Conservation (phyloP, 2,329 filamentous ascomycete genomes). For the Monilinia vaccinii-corymbosi region DNA sequence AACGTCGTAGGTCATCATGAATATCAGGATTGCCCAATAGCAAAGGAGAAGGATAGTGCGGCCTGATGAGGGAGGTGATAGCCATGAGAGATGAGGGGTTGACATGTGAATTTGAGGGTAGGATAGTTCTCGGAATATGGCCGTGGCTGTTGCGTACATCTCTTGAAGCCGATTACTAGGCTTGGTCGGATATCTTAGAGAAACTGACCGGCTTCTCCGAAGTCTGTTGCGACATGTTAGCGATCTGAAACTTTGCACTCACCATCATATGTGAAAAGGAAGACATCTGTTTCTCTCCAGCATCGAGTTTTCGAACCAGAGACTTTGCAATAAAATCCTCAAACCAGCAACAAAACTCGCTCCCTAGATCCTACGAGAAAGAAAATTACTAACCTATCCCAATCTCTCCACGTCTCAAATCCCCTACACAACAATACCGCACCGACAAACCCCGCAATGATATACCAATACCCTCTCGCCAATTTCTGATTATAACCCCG, state of each 20-base stretch:
- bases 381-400: constrained; percentile 16
- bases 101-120: constrained; percentile 47
- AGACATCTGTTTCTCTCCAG: neutral
- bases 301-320: neutral
- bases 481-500: constrained; percentile 40
- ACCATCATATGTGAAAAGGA: neutral
- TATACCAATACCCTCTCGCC: constrained; percentile 51
- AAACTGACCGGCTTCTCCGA: constrained; percentile 31
- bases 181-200: constrained; percentile 41
- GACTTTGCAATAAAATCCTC: neutral
- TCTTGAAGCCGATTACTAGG: constrained; percentile 40
- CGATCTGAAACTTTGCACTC: neutral
- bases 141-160: constrained; percentile 49
- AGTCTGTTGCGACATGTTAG: constrained; percentile 32
- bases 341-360: neutral
- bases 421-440: constrained; percentile 16
- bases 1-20: constrained; percentile 44
- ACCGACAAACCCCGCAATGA: constrained; percentile 38
- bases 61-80: constrained; percentile 50
- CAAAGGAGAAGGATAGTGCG: constrained; percentile 42
- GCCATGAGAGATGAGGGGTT: constrained; percentile 40
- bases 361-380: neutral
- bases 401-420: constrained; percentile 19
- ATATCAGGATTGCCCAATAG: constrained; percentile 52
- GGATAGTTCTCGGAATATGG: constrained; percentile 45